These are phyloP conservation scores for Cordyceps militaris DNA, from an alignment of 2,329 filamentous ascomycete genomes.

Conservation along the genomic window DNA sequence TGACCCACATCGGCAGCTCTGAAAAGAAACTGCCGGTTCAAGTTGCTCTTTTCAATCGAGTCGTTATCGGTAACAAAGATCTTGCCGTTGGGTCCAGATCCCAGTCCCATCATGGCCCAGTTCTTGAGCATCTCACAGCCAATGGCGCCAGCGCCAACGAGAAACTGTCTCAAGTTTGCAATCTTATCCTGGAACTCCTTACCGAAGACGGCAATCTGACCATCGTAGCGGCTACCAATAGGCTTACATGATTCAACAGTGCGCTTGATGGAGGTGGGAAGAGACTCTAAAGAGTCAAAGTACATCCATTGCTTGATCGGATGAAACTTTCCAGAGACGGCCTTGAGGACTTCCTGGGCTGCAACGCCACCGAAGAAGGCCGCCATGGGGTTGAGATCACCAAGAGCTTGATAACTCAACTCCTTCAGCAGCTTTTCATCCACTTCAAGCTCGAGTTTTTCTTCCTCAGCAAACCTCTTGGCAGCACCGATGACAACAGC, in stretches of 20 bases:
- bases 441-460: conserved; percentile 62
- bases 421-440: conserved; percentile 91
- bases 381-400: conserved; percentile 86
- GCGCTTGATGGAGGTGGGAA: conserved; percentile 67
- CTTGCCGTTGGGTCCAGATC: conserved; percentile 77
- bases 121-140: conserved; percentile 99
- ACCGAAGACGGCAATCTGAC: conserved; percentile 94
- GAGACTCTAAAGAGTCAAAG: conserved; percentile 94
- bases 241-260: conserved; percentile 87
- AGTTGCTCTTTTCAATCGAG: conserved; percentile 96
- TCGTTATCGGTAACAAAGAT: conserved; percentile 97
- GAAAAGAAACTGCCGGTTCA: conserved; percentile 97
- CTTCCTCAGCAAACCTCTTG: conserved; percentile 64
- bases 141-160: conserved; percentile 94
- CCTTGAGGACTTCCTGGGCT: conserved; percentile 93
- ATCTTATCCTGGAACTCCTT: conserved; percentile 92
- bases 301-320: conserved; percentile 96
- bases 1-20: conserved; percentile 86
- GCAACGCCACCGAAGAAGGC: conserved; percentile 91
- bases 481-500: conserved; percentile 68
- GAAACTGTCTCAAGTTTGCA: conserved; percentile 81
- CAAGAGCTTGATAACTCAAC: conserved; percentile 86
- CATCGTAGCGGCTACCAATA: conserved; percentile 80
- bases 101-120: conserved; percentile 97
- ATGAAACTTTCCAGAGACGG: conserved; percentile 94